A percentile compares a stretch with the other conserved stretches of the same genome.
Evolutionary conservation across 2,329 filamentous ascomycete genomes (phyloP).

Genomic region (Cadophora sp.): DNA sequence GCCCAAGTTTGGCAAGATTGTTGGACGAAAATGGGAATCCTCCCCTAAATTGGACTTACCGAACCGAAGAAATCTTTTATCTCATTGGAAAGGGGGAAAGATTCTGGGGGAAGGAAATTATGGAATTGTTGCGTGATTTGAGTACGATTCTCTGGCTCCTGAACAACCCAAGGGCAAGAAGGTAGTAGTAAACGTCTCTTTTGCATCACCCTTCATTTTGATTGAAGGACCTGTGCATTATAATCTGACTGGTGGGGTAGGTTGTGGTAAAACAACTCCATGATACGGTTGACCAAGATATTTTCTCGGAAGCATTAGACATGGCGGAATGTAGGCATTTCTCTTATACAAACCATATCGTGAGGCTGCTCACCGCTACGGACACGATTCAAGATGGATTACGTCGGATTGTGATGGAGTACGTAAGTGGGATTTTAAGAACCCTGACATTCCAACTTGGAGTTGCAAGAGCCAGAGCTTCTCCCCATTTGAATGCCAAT

Average conservation of each 20-base stretch:
- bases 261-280: not conserved
- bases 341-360: slow-evolving; percentile 2
- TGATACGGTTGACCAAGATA: not conserved
- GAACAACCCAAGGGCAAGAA: not conserved
- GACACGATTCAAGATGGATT: not conserved
- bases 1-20: not conserved
- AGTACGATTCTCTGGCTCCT: not conserved
- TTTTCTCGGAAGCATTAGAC: not conserved
- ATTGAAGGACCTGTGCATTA: not conserved
- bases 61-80: not conserved
- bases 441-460: no score
- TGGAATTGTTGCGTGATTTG: not conserved
- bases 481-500: no score
- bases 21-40: not conserved
- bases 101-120: not conserved
- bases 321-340: not conserved
- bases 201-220: no score
- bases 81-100: not conserved
- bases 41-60: not conserved
- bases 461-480: no score
- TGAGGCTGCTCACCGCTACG: not conserved
- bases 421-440: no score
- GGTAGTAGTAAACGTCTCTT: not conserved
- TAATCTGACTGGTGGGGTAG: not conserved
- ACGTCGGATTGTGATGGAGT: not conserved